Conservation (phyloP, 2,329 filamentous ascomycete species). For the Pseudogymnoascus sp. region DNA sequence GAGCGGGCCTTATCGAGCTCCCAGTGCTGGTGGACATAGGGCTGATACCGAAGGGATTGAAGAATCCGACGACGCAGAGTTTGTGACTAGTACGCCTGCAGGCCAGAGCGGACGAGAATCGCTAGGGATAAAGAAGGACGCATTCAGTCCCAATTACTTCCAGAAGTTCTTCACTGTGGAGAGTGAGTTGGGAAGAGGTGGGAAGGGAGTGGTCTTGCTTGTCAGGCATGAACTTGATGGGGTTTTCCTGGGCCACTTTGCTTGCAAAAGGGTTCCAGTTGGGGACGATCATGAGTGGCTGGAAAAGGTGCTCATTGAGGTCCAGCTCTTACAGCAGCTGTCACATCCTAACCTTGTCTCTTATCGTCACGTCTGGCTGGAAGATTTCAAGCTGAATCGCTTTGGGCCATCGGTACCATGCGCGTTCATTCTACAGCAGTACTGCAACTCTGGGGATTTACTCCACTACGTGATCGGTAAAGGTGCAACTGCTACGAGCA, state of each 20-base stretch:
- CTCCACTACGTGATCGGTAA: conserved; percentile 77
- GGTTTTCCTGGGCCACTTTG: conserved; percentile 76
- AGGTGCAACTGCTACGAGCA: conserved; percentile 48
- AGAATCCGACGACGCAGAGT: conserved; percentile 32
- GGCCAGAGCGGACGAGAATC: conserved; percentile 32
- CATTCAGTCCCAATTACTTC: conserved; percentile 91
- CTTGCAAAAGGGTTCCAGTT: conserved; percentile 93
- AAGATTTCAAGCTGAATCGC: conserved; percentile 72
- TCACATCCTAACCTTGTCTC: conserved; percentile 94
- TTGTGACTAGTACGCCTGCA: conserved; percentile 45
- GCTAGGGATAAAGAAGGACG: conserved; percentile 72
- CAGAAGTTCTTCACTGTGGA: conserved; percentile 88
- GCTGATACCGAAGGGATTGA: conserved; percentile 18
- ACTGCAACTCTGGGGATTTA: conserved; percentile 89
- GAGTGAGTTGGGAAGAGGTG: conserved; percentile 74
- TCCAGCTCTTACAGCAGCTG: conserved; percentile 82
- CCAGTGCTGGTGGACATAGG: conserved; percentile 17
- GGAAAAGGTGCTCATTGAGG: conserved; percentile 87
- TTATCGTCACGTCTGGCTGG: conserved; percentile 95
- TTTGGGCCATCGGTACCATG: conserved; percentile 91
- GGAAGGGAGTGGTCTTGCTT: conserved; percentile 90
- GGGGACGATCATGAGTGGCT: conserved; percentile 92
- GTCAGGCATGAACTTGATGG: conserved; percentile 88
- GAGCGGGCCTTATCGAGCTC: conserved; percentile 15
- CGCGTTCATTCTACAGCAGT: conserved; percentile 94